Evolutionary conservation across 495 filamentous ascomycete species (phyloP).

Genomic region (Astrothelium macrocarpum): DNA sequence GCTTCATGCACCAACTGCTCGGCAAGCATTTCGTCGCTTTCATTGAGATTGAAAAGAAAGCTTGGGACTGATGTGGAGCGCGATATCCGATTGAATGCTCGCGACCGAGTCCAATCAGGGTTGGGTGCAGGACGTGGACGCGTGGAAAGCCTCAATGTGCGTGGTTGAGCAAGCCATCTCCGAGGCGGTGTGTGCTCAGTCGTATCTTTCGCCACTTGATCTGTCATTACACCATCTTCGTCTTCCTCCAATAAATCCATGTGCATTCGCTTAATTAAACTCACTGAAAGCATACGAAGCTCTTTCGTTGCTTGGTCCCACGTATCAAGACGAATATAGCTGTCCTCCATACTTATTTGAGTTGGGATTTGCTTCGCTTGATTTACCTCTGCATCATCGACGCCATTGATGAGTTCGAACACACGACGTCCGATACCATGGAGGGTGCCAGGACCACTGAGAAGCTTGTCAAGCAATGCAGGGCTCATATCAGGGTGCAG

Average conservation of each 20-base stretch:
- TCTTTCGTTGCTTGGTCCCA: conserved; percentile 53
- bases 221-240: conserved; percentile 22
- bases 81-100: conserved; percentile 54
- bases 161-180: conserved; percentile 59
- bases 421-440: conserved; percentile 56
- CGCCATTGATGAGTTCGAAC: conserved; percentile 53
- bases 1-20: conserved; percentile 60
- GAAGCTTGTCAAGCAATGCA: conserved; percentile 49
- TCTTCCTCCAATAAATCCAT: conserved; percentile 56
- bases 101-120: conserved; percentile 42
- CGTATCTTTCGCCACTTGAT: conserved; percentile 9
- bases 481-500: conserved; percentile 49
- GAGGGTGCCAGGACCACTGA: conserved; percentile 58
- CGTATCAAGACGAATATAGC: conserved; percentile 59
- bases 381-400: conserved; percentile 57
- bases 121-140: conserved; percentile 50
- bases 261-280: conserved; percentile 70
- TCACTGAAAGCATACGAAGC: conserved; percentile 51
- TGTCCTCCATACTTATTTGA: conserved; percentile 93
- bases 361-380: conserved; percentile 63
- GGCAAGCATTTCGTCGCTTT: conserved; percentile 46
- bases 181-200: conserved; percentile 8
- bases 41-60: conserved; percentile 57
- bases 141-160: conserved; percentile 69
- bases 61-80: conserved; percentile 56